A percentile compares a stretch with the other conserved stretches of the same genome.
These are phyloP conservation scores for Claviceps purpurea DNA, from an alignment of 2,329 filamentous ascomycete genomes.

Conservation along the genomic window DNA sequence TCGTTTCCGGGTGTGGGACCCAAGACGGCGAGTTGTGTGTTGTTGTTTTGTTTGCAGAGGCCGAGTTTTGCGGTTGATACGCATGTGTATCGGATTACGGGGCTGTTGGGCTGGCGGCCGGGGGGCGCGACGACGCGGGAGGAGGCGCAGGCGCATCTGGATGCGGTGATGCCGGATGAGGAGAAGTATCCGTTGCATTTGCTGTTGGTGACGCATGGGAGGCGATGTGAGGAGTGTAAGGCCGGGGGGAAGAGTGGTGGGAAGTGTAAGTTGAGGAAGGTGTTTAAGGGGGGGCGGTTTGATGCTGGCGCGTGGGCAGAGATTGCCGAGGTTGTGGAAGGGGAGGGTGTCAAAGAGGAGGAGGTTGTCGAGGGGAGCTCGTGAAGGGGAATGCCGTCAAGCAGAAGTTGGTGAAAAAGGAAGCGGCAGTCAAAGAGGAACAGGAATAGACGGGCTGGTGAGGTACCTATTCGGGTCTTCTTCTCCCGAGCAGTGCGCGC, in stretches of 20 bases:
- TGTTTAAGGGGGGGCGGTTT: conserved; percentile 19
- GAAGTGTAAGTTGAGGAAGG: conserved; percentile 26
- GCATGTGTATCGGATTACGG: conserved; percentile 36
- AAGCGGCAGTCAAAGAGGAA: neutral
- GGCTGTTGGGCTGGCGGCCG: conserved; percentile 36
- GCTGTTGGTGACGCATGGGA: conserved; percentile 34
- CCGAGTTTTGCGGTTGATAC: conserved; percentile 40
- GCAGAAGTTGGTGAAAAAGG: neutral
- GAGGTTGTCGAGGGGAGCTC: neutral
- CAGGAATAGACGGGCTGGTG: neutral
- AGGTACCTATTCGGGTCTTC: too few species aligned
- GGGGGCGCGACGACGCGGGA: conserved; percentile 24
- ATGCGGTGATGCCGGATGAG: conserved; percentile 30
- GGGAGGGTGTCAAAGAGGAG: neutral
- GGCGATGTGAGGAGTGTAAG: conserved; percentile 30
- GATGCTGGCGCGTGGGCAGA: conserved; percentile 9
- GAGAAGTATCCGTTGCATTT: conserved; percentile 38
- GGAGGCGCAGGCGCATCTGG: conserved; percentile 36
- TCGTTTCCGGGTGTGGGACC: conserved; percentile 37
- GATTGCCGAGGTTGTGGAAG: neutral
- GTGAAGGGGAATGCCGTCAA: neutral
- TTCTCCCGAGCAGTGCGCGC: too few species aligned
- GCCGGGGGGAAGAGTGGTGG: conserved; percentile 28
- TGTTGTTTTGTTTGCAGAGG: conserved; percentile 35
- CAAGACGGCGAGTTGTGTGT: conserved; percentile 40